Conservation (phyloP, 1,284 basidiomycete genomes). For the Volvariella volvacea region DNA sequence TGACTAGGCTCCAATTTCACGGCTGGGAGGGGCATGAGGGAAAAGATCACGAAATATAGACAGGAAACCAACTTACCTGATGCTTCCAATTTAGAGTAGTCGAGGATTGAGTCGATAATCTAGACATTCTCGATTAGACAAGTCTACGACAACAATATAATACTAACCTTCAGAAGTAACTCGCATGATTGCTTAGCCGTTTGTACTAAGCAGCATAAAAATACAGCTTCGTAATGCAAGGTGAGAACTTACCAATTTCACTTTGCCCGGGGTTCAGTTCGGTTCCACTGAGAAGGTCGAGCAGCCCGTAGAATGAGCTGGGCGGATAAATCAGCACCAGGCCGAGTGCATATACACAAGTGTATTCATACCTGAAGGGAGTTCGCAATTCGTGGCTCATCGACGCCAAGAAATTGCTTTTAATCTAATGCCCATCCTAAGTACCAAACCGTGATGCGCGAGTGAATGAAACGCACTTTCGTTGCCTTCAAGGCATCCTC, state of each 20-base stretch:
- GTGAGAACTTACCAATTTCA: constrained; percentile 47
- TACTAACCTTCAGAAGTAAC: constrained; percentile 53
- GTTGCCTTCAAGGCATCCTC: constrained; percentile 68
- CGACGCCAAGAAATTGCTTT: constrained; percentile 68
- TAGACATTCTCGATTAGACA: constrained; percentile 15
- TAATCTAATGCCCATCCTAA: constrained; percentile 38
- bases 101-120: constrained; percentile 72
- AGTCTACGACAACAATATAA: not conserved
- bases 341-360: not conserved
- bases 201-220: constrained; percentile 38
- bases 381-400: constrained; percentile 72
- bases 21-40: constrained; percentile 28
- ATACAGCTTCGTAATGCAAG: not conserved
- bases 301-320: constrained; percentile 66
- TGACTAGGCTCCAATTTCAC: constrained; percentile 61
- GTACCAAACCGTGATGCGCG: not conserved
- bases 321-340: not conserved
- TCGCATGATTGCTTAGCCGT: constrained; percentile 72
- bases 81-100: constrained; percentile 70
- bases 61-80: constrained; percentile 35
- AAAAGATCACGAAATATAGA: constrained; percentile 1
- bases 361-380: constrained; percentile 52
- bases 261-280: constrained; percentile 58
- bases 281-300: constrained; percentile 62
- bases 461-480: constrained; percentile 33